Percentiles rank a stretch among this genome's conserved stretches.
Evolutionary conservation across 148 eudicot species (phyloP).

Genomic region (Spergularia marina): DNA sequence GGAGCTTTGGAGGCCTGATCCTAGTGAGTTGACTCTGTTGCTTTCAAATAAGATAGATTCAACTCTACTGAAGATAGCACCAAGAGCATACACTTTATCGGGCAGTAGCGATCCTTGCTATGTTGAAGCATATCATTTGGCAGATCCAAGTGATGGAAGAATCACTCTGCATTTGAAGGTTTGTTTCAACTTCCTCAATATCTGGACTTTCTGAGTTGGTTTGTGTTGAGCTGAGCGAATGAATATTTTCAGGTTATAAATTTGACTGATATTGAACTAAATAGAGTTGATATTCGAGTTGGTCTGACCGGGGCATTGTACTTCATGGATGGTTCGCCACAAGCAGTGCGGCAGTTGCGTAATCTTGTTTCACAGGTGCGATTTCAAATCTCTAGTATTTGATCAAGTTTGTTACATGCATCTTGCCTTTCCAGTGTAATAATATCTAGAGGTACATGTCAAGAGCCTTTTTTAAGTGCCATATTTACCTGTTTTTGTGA

Average conservation of each 20-base stretch:
- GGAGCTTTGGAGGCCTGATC: conserved; percentile 98
- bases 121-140: conserved; percentile 93
- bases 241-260: conserved; percentile 67
- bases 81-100: conserved; percentile 71
- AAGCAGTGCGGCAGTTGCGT: conserved; percentile 92
- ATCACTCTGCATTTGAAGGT: conserved; percentile 94
- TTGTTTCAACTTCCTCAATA: conserved; percentile 9
- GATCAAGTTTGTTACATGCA: not conserved
- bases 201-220: not conserved
- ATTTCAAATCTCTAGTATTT: conserved; percentile 4
- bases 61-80: conserved; percentile 73
- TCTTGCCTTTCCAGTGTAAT: not conserved
- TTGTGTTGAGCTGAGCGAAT: conserved; percentile 17
- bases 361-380: conserved; percentile 85
- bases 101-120: conserved; percentile 99
- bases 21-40: conserved; percentile 73
- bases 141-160: conserved; percentile 94
- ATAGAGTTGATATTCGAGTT: conserved; percentile 80
- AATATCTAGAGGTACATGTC: not conserved
- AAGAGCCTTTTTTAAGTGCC: not conserved
- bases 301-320: conserved; percentile 81
- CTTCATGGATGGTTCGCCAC: conserved; percentile 97
- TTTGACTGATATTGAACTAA: conserved; percentile 86
- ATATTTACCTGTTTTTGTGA: not conserved
- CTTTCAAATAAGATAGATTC: conserved; percentile 69